Conservation (phyloP, 768 basidiomycete species). For the Tulasnella sp. region DNA sequence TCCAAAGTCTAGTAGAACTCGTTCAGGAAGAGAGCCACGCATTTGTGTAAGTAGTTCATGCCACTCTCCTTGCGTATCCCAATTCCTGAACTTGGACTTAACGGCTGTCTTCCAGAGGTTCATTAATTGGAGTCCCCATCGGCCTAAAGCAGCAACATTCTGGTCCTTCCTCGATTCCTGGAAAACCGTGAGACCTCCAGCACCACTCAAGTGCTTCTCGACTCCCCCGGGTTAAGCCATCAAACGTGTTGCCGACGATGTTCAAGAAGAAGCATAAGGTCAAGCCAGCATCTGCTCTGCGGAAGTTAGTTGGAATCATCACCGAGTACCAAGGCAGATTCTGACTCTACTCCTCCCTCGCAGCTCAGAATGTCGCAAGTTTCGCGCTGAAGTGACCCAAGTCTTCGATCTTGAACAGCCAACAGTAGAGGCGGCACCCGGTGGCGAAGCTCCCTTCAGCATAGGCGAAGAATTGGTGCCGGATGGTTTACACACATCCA, state of each 20-base stretch:
- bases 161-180: background rate
- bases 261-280: constrained; percentile 20
- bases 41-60: too few species aligned
- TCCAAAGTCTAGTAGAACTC: background rate
- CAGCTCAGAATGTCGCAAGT: constrained; percentile 23
- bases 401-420: background rate
- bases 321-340: background rate
- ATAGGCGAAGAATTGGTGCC: constrained; percentile 58
- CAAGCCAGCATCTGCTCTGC: constrained; percentile 17
- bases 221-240: background rate
- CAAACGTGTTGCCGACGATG: background rate
- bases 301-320: background rate
- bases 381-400: constrained; percentile 12
- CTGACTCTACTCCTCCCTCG: background rate
- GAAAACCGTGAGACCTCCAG: background rate
- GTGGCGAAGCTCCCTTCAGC: constrained; percentile 37
- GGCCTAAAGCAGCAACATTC: background rate
- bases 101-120: too few species aligned
- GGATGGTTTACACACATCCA: constrained; percentile 63
- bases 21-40: background rate
- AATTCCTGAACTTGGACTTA: too few species aligned
- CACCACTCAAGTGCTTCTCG: background rate
- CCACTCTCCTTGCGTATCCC: too few species aligned
- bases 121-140: background rate
- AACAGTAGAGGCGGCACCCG: constrained; percentile 40